A percentile compares a stretch with the other conserved stretches of the same genome.
phyloP scores from a whole-genome alignment of 2,329 filamentous ascomycete genomes.

The Dichotomopilus funicola region DNA sequence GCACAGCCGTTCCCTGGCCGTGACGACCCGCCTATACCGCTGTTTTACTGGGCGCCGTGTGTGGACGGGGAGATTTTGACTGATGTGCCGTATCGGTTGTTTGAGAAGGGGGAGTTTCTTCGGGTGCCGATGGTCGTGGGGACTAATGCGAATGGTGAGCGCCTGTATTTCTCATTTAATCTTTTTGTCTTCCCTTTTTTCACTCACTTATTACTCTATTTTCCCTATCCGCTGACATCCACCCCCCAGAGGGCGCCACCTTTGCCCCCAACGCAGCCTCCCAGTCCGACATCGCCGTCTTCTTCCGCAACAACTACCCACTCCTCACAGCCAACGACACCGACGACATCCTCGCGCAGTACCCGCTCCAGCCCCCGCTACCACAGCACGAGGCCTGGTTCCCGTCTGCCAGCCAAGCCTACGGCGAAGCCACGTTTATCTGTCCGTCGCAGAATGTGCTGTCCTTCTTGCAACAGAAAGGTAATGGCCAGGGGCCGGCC shows the following conservation, averaged over 20 bases:
- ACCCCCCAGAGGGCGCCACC: conserved; percentile 37
- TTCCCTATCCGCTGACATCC: not conserved
- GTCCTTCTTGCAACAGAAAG: conserved; percentile 24
- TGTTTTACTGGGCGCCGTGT: conserved; percentile 47
- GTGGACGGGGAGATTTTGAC: conserved; percentile 41
- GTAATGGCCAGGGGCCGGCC: not conserved
- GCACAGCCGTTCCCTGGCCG: conserved; percentile 36
- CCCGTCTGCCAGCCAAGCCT: conserved; percentile 36
- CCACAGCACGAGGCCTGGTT: conserved; percentile 40
- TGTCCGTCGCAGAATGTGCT: conserved; percentile 39
- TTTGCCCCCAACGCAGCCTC: conserved; percentile 37
- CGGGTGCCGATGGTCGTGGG: conserved; percentile 42
- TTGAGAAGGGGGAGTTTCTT: conserved; percentile 34
- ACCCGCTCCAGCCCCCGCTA: conserved; percentile 31
- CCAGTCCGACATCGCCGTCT: conserved; percentile 31
- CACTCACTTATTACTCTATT: not conserved
- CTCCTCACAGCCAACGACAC: conserved; percentile 33
- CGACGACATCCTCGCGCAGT: conserved; percentile 32
- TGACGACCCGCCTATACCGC: conserved; percentile 26
- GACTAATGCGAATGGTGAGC: conserved; percentile 36
- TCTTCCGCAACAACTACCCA: conserved; percentile 44
- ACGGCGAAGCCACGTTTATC: conserved; percentile 41
- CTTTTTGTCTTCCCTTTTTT: not conserved
- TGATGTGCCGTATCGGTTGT: conserved; percentile 37
- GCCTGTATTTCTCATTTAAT: not conserved